Percentiles rank a stretch among this genome's conserved stretches.
Evolutionary conservation across 768 basidiomycete genomes (phyloP).

Genomic region (Phaeotremella fagi): DNA sequence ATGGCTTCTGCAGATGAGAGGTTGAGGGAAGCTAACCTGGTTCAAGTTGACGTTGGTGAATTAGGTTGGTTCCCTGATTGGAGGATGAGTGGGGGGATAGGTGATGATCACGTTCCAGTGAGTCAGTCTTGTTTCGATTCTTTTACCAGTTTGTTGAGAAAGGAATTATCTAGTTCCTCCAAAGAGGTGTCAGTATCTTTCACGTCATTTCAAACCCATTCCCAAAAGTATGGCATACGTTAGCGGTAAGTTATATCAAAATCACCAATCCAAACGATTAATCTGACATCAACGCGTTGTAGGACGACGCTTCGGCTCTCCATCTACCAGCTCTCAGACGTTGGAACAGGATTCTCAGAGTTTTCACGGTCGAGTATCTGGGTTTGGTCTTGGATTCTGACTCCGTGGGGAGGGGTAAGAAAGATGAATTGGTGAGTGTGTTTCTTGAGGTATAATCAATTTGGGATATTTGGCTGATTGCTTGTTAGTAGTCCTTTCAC

Average conservation of each 20-base stretch:
- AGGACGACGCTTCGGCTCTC: conserved; percentile 87
- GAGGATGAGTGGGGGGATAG: conserved; percentile 54
- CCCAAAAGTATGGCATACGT: conserved; percentile 81
- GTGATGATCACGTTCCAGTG: conserved; percentile 84
- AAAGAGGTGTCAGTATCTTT: conserved; percentile 74
- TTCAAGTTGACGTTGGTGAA: conserved; percentile 46
- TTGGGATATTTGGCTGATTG: too few relatives aligned
- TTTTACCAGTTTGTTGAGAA: neutral
- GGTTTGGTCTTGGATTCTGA: conserved; percentile 46
- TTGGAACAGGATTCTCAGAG: conserved; percentile 82
- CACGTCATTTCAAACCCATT: conserved; percentile 89
- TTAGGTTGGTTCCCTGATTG: conserved; percentile 31
- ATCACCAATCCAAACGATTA: too few relatives aligned
- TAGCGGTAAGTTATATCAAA: conserved; percentile 64
- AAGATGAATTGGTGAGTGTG: neutral
- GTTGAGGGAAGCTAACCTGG: conserved; percentile 62
- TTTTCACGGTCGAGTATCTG: conserved; percentile 88
- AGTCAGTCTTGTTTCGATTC: conserved; percentile 6
- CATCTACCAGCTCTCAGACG: conserved; percentile 77
- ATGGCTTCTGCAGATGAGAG: conserved; percentile 67
- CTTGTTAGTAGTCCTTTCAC: too few relatives aligned
- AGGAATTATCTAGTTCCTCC: conserved; percentile 55
- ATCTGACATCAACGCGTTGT: neutral
- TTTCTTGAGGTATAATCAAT: too few relatives aligned
- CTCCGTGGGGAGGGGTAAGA: too few relatives aligned